Evolutionary conservation across 2,329 filamentous ascomycete species (phyloP), one percentile per base, ranked within the genome.

Genomic region (Colletotrichum falcatum): DNA sequence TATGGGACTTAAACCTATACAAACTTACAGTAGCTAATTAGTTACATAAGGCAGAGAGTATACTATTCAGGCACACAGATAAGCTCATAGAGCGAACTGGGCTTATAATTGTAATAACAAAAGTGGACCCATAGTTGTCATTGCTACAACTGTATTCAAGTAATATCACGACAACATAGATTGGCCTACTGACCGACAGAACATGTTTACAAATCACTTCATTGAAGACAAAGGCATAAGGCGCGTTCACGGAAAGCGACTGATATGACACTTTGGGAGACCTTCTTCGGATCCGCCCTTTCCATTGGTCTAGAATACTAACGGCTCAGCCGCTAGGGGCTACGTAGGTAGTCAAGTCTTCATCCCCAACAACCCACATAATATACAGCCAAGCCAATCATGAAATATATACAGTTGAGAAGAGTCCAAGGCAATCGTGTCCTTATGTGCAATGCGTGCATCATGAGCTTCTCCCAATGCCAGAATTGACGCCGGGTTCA

Each of bases 401-500:
- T 58, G 16, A 49, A 59, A 71, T 71, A 68, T 71, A 46, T 71
- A 71, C 68, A 55, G 30, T n/a, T 68, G 67, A 70, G 66, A 65
- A 62, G 53, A 54, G 60, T 62, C 58, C 67, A 67, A 59, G 59
- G 46, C 65, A 68, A n/a, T 48, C 35, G 60, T 70, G 54, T 59
- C 51, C 35, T 53, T 37, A 49, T 68, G 59, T 39, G 66, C 66
- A 54, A 39, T 44, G 49, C 54, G 20, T 54, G 16, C 3, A n/a
- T 18, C 7, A 14, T 2, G 39, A 55, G 18, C 62, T 49, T 16
- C 14, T n/a, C n/a, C 30, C 44, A 2, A 37, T 33, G 33, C 44
- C 16, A 3, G 16, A 35, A 37, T 20, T 5, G 44, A 46, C 30
- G 1, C 2, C 1, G n/a, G 30, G n/a, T 28, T 39, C 16, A 12